phyloP scores from a whole-genome alignment of 2,329 filamentous ascomycete genomes.

The Colletotrichum salicis region DNA sequence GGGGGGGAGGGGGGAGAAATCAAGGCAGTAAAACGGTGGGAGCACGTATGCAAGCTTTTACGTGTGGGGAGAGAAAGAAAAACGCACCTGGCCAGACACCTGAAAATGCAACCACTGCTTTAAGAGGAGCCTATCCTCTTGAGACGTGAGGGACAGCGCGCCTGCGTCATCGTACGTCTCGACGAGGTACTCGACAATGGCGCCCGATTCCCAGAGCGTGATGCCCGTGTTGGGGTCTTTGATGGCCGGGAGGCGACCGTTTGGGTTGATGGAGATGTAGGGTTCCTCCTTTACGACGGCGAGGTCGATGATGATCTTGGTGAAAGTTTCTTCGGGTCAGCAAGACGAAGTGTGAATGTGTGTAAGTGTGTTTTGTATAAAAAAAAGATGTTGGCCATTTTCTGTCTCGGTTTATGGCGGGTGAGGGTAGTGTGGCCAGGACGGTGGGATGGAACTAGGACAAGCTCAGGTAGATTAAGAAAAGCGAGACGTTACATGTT shows the following conservation, averaged over 20 bases:
- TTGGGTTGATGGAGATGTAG: slow-evolving; percentile 46
- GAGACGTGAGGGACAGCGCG: slow-evolving; percentile 41
- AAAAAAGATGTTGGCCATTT: no score
- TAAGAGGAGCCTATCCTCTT: slow-evolving; percentile 42
- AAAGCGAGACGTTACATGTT: slow-evolving; percentile 16
- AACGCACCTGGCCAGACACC: slow-evolving; percentile 25
- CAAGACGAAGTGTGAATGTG: no score
- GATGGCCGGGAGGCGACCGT: slow-evolving; percentile 48
- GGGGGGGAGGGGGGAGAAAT: no score
- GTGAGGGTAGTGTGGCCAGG: no score
- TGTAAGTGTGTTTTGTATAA: no score
- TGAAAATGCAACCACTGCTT: slow-evolving; percentile 27
- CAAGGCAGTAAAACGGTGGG: background rate
- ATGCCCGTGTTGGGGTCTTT: slow-evolving; percentile 48
- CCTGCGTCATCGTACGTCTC: slow-evolving; percentile 43
- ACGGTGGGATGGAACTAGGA: background rate
- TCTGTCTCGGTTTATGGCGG: no score
- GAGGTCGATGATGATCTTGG: slow-evolving; percentile 34
- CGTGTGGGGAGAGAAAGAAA: background rate
- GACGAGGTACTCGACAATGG: slow-evolving; percentile 45
- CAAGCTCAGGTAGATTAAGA: no score
- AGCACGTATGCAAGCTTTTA: background rate
- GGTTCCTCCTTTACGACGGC: slow-evolving; percentile 40
- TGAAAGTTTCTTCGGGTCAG: no score
- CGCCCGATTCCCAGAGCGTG: slow-evolving; percentile 44